These are phyloP conservation scores for Aspergillus thermomutatus DNA, from an alignment of 2,329 filamentous ascomycete species.

Conservation along the genomic window DNA sequence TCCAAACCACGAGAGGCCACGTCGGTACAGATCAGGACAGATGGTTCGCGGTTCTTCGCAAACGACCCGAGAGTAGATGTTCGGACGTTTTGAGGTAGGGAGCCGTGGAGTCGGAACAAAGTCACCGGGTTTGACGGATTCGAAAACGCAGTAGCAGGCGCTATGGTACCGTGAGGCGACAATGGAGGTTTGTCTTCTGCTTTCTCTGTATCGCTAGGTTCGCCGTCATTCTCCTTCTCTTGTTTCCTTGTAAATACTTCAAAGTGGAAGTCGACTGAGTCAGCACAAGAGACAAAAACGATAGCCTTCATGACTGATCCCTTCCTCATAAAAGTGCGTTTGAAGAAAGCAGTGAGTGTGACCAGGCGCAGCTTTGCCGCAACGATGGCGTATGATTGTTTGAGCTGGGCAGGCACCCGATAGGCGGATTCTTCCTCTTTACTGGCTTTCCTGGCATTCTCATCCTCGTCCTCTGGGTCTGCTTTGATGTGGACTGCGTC, in stretches of 20 bases:
- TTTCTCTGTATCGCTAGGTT: slow-evolving; percentile 22
- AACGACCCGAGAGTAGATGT: slow-evolving; percentile 84
- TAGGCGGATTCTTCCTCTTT: slow-evolving; percentile 59
- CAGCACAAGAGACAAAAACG: slow-evolving; percentile 93
- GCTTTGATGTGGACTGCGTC: slow-evolving; percentile 85
- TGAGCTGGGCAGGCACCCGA: slow-evolving; percentile 84
- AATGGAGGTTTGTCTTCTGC: slow-evolving; percentile 22
- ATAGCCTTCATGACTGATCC: slow-evolving; percentile 96
- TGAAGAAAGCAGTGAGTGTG: slow-evolving; percentile 77
- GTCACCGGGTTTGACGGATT: slow-evolving; percentile 73
- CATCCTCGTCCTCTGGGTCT: slow-evolving; percentile 54
- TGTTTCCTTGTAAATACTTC: slow-evolving; percentile 64
- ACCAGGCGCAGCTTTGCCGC: slow-evolving; percentile 89
- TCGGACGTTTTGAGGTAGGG: slow-evolving; percentile 79
- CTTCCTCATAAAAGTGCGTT: slow-evolving; percentile 80
- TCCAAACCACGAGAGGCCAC: slow-evolving; percentile 94
- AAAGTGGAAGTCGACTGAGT: slow-evolving; percentile 96
- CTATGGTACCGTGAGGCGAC: slow-evolving; percentile 41
- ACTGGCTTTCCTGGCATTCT: slow-evolving; percentile 45
- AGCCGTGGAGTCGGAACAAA: slow-evolving; percentile 86
- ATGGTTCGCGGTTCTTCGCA: slow-evolving; percentile 67
- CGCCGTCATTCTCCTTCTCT: slow-evolving; percentile 21
- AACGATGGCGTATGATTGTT: slow-evolving; percentile 84
- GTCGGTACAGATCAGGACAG: slow-evolving; percentile 88
- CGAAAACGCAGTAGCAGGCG: slow-evolving; percentile 68